Evolutionary conservation across 2,329 filamentous ascomycete genomes (phyloP).

Genomic region (Colletotrichum liriopes): DNA sequence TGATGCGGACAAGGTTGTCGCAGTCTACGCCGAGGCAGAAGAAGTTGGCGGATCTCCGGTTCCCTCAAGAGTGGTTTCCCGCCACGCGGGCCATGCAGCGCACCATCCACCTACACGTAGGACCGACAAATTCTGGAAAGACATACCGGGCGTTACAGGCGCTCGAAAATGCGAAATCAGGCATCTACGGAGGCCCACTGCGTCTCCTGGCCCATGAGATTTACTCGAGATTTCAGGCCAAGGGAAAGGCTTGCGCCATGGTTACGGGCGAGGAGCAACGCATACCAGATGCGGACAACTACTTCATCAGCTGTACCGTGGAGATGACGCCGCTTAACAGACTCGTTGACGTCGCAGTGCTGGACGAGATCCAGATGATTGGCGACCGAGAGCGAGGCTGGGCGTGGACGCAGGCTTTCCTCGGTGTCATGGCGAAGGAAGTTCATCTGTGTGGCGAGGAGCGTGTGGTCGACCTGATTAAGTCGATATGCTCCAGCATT

Average conservation of each 20-base stretch:
- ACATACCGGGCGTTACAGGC: slow-evolving; percentile 94
- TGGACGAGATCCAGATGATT: slow-evolving; percentile 99
- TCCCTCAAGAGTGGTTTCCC: slow-evolving; percentile 93
- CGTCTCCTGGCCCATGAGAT: slow-evolving; percentile 93
- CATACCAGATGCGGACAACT: slow-evolving; percentile 70
- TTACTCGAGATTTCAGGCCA: slow-evolving; percentile 87
- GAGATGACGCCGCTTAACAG: slow-evolving; percentile 81
- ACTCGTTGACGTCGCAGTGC: slow-evolving; percentile 88
- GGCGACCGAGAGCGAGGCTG: slow-evolving; percentile 84
- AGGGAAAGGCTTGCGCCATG: slow-evolving; percentile 83
- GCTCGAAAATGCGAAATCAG: slow-evolving; percentile 81
- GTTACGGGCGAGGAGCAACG: slow-evolving; percentile 93
- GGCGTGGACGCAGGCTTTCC: slow-evolving; percentile 93
- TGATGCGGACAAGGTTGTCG: slow-evolving; percentile 70
- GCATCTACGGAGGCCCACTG: slow-evolving; percentile 92
- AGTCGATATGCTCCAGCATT: slow-evolving; percentile 81
- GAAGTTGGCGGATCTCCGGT: slow-evolving; percentile 85
- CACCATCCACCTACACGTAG: slow-evolving; percentile 92
- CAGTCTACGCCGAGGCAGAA: slow-evolving; percentile 72
- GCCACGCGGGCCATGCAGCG: slow-evolving; percentile 84
- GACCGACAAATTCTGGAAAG: slow-evolving; percentile 98
- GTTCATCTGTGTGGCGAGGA: slow-evolving; percentile 95
- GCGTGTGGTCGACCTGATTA: slow-evolving; percentile 83
- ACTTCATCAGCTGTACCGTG: slow-evolving; percentile 89
- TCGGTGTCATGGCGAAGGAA: slow-evolving; percentile 90